Conservation (phyloP, 768 basidiomycete genomes). For the Agrocybe pediades region DNA sequence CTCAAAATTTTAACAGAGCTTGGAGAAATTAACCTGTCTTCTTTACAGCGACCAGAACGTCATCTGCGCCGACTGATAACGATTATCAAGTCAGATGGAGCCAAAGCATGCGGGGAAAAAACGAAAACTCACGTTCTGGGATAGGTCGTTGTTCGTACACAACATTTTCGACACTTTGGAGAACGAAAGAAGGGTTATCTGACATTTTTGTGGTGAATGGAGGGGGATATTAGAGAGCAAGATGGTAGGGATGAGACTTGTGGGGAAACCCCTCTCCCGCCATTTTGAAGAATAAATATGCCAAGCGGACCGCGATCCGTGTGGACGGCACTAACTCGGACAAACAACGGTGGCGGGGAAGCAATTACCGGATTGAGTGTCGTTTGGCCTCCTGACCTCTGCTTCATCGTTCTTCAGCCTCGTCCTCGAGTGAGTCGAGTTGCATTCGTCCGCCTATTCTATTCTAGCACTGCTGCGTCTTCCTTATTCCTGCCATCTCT, state of each 20-base stretch:
- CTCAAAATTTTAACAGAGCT: not conserved
- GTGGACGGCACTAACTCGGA: slow-evolving; percentile 14
- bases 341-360: slow-evolving; percentile 10
- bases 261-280: slow-evolving; percentile 1
- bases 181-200: slow-evolving; percentile 80
- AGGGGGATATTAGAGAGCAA: slow-evolving; percentile 4
- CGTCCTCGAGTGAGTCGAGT: too few relatives aligned
- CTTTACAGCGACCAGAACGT: slow-evolving; percentile 88
- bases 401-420: not conserved
- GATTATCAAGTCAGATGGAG: slow-evolving; percentile 2
- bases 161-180: slow-evolving; percentile 68
- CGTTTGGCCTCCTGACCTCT: not conserved
- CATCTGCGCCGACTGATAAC: slow-evolving; percentile 59
- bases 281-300: not conserved
- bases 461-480: too few relatives aligned
- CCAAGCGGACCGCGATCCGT: slow-evolving; percentile 6
- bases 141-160: slow-evolving; percentile 75
- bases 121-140: slow-evolving; percentile 55
- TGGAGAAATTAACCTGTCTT: slow-evolving; percentile 69
- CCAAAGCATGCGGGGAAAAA: slow-evolving; percentile 3
- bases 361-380: not conserved
- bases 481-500: too few relatives aligned
- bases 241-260: slow-evolving; percentile 3
- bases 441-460: too few relatives aligned
- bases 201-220: slow-evolving; percentile 37